A percentile compares a stretch with the other conserved stretches of the same genome.
Conservation (phyloP, 768 basidiomycete genomes). For the Suillus variegatus region DNA sequence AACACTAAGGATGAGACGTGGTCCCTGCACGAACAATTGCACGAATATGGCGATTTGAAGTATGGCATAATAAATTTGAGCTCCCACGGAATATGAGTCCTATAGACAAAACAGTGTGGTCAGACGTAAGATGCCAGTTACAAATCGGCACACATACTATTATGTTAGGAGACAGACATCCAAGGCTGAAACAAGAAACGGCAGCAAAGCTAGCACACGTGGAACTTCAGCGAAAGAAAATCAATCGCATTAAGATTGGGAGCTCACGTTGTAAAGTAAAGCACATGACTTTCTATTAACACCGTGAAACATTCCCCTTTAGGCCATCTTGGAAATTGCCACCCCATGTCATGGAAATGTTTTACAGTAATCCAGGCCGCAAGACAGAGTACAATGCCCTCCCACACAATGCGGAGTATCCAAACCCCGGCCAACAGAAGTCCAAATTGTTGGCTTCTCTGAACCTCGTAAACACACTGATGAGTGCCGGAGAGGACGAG, state of each 20-base stretch:
- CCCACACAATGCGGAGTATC: background rate
- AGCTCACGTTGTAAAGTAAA: background rate
- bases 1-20: background rate
- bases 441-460: background rate
- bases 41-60: background rate
- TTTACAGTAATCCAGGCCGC: background rate
- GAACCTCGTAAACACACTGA: background rate
- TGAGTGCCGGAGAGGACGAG: background rate
- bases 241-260: background rate
- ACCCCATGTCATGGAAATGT: background rate
- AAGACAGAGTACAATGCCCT: background rate
- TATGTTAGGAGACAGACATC: background rate
- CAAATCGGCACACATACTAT: background rate
- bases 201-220: background rate
- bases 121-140: background rate
- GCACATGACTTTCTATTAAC: background rate
- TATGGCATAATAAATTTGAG: background rate
- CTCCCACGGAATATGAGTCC: background rate
- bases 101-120: background rate
- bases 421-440: background rate
- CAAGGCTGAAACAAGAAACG: background rate
- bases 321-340: background rate
- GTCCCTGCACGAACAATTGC: background rate
- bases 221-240: background rate
- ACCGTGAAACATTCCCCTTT: background rate